Evolutionary conservation across 164 flowering plant species (phyloP).

Genomic region (Tetrastigma voinierianum): DNA sequence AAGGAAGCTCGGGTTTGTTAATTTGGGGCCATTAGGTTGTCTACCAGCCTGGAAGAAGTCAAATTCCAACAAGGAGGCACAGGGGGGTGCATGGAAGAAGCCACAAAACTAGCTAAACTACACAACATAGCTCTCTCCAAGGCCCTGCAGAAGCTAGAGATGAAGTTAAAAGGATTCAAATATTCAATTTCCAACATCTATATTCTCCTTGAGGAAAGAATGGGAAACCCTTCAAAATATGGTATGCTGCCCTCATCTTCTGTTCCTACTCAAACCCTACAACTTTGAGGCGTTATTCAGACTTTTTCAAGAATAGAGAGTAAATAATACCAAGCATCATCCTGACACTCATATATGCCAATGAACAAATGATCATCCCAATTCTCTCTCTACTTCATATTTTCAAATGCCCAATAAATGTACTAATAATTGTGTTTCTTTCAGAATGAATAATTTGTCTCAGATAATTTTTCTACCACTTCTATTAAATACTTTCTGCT

Average conservation of each 20-base stretch:
- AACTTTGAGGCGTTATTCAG: too few relatives aligned
- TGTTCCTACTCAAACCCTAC: too few relatives aligned
- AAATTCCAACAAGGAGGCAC: background rate
- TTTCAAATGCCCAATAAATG: too few relatives aligned
- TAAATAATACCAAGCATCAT: too few relatives aligned
- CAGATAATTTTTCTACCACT: too few relatives aligned
- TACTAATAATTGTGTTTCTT: too few relatives aligned
- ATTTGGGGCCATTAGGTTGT: slow-evolving; percentile 9
- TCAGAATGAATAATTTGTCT: too few relatives aligned
- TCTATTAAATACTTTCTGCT: too few relatives aligned
- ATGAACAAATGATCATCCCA: too few relatives aligned
- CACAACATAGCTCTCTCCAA: slow-evolving; percentile 10
- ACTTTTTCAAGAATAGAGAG: too few relatives aligned
- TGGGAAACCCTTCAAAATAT: slow-evolving; percentile 1
- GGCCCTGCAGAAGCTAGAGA: background rate
- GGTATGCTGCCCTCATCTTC: background rate
- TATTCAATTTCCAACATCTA: slow-evolving; percentile 13
- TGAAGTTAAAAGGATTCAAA: slow-evolving; percentile 16
- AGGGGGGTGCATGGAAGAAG: slow-evolving; percentile 10
- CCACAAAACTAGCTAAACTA: slow-evolving; percentile 1
- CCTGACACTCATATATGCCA: too few relatives aligned
- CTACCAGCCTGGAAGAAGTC: background rate
- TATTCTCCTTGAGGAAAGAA: background rate
- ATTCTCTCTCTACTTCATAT: too few relatives aligned
- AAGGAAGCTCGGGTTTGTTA: slow-evolving; percentile 8